Evolutionary conservation across 2,329 filamentous ascomycete genomes (phyloP), one percentile per base, ranked within the genome.

Genomic region (Nothophoma quercina): DNA sequence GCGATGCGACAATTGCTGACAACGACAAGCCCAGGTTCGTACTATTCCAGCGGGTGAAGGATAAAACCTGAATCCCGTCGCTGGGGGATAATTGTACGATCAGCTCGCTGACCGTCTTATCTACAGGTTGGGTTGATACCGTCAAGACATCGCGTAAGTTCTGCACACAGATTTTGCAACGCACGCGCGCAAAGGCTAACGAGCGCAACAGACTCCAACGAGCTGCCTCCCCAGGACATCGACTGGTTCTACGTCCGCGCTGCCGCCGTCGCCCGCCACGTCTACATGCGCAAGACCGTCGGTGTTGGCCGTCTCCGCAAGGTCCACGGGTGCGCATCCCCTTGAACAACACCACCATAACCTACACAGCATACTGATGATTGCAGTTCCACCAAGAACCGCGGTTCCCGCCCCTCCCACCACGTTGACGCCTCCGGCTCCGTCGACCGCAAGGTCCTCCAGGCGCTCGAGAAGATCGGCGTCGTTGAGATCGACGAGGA

Each of bases 281-380:
- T 99, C 85, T 99, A 99, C 87, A 86, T 99, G 80, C 90, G 95
- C 84, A 99, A 99, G 87, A 97, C 93, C 63, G 93, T 99, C 77
- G 95, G 95, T 86, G 91, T 99, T 71, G 95, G 95, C 82, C 92
- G 95, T 77, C 88, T 99, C 72, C 90, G 93, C 81, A 96, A 96
- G 85, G 90, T 89, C 66, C 95, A 99, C 87, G 95, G 71, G 68
- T 74, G 62, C 55, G 66, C 30, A 43, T 7, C 18, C 29, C 23
- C 13, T 16, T 8, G 26, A 29, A n/a, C 15, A 13, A 16, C 21
- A 30, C n/a, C 2, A 8, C 13, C 16, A 9, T 6, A 29, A 16
- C 18, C 4, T 10, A 22, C 22, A 32, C 22, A n/a, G 6, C 7
- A 30, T 18, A 22, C 29, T 18, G 13, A 44, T n/a, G 18, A 10